A percentile compares a stretch with the other conserved stretches of the same genome.
These are phyloP conservation scores for Monosporozyma unispora DNA, from an alignment of 805 yeast species.

Conservation along the genomic window DNA sequence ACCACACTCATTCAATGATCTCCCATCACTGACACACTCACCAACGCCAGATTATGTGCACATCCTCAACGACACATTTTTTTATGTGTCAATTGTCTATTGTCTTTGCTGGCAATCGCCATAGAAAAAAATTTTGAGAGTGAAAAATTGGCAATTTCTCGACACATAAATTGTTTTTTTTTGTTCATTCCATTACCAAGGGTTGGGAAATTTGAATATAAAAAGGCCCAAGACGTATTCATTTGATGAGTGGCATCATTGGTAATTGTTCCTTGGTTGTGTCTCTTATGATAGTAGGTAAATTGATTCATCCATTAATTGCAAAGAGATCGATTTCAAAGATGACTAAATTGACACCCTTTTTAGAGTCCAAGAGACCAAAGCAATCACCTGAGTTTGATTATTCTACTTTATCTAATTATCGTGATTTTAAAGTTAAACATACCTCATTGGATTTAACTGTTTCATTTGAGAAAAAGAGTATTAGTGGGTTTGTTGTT, in stretches of 20 bases:
- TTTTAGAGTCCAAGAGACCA: slow-evolving; percentile 27
- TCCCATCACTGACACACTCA: too few species aligned
- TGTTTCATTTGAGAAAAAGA: slow-evolving; percentile 46
- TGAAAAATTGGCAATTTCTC: too few species aligned
- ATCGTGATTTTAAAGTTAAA: slow-evolving; percentile 40
- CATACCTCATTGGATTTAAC: slow-evolving; percentile 45
- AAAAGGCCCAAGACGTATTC: not conserved
- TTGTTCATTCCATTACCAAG: too few species aligned
- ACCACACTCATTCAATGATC: not conserved
- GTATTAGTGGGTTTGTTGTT: slow-evolving; percentile 46
- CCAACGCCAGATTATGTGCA: too few species aligned
- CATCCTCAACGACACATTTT: not conserved
- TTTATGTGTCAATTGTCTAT: too few species aligned
- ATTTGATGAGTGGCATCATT: not conserved
- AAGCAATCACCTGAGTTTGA: slow-evolving; percentile 44
- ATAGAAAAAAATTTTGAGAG: too few species aligned
- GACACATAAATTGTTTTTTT: too few species aligned
- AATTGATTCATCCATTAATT: not conserved
- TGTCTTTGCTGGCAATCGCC: too few species aligned
- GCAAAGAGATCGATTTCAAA: not conserved
- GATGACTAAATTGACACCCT: slow-evolving; percentile 17
- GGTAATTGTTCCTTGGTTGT: not conserved
- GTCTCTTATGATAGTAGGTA: not conserved
- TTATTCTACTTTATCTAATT: slow-evolving; percentile 74
- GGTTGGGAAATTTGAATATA: too few species aligned